Evolutionary conservation across 139 green algal species (phyloP).

Genomic region (Eudorina sp.): DNA sequence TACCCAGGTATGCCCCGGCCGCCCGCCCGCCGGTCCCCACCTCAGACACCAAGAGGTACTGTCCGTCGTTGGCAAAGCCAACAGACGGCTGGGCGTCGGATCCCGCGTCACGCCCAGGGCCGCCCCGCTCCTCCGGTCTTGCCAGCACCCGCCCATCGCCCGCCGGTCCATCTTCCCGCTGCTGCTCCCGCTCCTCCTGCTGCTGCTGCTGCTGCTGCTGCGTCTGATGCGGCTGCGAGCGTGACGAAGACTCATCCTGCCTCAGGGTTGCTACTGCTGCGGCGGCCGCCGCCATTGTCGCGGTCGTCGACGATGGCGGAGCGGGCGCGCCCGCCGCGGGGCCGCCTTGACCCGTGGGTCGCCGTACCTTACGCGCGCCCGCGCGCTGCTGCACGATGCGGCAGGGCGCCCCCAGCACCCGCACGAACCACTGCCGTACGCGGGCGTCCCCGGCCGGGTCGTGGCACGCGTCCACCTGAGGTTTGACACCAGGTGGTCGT

Average conservation of each 20-base stretch:
- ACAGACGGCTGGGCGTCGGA: background rate
- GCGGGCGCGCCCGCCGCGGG: background rate
- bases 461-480: constrained; percentile 17
- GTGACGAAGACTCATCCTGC: background rate
- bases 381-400: constrained; percentile 72
- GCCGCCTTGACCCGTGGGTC: background rate
- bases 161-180: background rate
- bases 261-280: no score
- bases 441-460: background rate
- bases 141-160: background rate
- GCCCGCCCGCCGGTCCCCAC: background rate
- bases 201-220: background rate
- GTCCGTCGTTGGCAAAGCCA: constrained; percentile 90
- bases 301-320: background rate
- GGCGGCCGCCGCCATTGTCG: no score
- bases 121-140: background rate
- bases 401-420: constrained; percentile 79
- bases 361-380: constrained; percentile 36
- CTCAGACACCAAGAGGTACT: constrained; percentile 64
- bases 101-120: background rate
- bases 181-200: background rate
- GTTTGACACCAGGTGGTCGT: no score
- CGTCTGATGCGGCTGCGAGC: background rate
- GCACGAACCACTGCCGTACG: constrained; percentile 73
- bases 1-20: no score